Evolutionary conservation across 176 grass and related monocot genomes (phyloP).

Genomic region (Musa itinerans): DNA sequence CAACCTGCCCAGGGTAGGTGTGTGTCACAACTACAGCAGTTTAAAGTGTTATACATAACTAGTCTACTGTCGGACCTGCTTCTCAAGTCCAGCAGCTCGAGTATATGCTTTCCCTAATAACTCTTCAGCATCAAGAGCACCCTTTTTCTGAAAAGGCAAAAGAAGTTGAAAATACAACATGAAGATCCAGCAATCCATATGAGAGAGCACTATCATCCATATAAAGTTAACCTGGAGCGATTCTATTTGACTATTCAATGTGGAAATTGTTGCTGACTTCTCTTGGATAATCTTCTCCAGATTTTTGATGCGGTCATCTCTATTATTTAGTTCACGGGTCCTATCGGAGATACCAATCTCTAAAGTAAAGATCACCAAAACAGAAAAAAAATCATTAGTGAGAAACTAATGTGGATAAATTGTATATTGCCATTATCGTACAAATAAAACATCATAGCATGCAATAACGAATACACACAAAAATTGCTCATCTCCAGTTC

Average conservation of each 20-base stretch:
- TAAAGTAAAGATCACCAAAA: constrained; percentile 15
- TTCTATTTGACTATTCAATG: constrained; percentile 52
- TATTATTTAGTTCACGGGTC: constrained; percentile 46
- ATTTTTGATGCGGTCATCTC: constrained; percentile 37
- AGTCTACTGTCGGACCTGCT: constrained; percentile 30
- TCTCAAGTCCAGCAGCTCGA: constrained; percentile 40
- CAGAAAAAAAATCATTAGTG: neutral
- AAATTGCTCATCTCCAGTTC: neutral
- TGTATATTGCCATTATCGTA: neutral
- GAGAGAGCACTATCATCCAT: neutral
- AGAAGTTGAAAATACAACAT: neutral
- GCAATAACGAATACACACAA: neutral
- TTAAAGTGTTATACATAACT: constrained; percentile 2
- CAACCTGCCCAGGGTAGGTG: constrained; percentile 29
- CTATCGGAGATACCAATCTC: constrained; percentile 33
- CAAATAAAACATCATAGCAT: neutral
- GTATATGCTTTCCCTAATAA: constrained; percentile 32
- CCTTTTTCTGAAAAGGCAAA: neutral
- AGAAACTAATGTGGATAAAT: neutral
- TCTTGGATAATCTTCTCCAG: constrained; percentile 36
- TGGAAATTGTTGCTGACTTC: constrained; percentile 38
- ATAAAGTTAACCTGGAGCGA: constrained; percentile 37
- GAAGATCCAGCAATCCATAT: neutral
- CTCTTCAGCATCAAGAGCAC: constrained; percentile 43
- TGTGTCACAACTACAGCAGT: constrained; percentile 16